phyloP scores from a whole-genome alignment of 1,284 basidiomycete species.

The Neonothopanus nambi region DNA sequence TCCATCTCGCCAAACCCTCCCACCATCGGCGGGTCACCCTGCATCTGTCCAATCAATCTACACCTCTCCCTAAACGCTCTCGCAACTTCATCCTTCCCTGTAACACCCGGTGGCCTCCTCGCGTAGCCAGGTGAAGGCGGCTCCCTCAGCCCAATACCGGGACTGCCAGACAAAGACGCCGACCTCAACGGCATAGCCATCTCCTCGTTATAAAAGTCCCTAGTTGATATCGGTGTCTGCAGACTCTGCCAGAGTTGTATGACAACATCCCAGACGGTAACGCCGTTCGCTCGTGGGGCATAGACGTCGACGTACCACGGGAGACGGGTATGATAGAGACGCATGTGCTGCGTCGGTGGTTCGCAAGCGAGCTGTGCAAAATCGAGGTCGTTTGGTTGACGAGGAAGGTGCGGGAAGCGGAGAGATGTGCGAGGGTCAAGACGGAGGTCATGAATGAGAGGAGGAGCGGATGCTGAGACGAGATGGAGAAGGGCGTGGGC shows the following conservation, averaged over 20 bases:
- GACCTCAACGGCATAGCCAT: slow-evolving; percentile 19
- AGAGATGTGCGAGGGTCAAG: slow-evolving; percentile 13
- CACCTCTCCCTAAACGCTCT: slow-evolving; percentile 3
- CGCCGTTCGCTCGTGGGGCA: slow-evolving; percentile 32
- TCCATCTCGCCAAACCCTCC: slow-evolving; percentile 18
- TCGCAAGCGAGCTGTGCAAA: slow-evolving; percentile 44
- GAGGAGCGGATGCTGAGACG: slow-evolving; percentile 27
- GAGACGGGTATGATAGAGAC: slow-evolving; percentile 48
- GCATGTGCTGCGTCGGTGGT: slow-evolving; percentile 46
- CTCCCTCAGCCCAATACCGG: neutral
- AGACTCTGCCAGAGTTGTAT: slow-evolving; percentile 30
- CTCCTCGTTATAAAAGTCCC: slow-evolving; percentile 40
- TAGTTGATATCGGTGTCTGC: slow-evolving; percentile 27
- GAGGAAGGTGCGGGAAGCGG: slow-evolving; percentile 1
- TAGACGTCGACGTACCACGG: slow-evolving; percentile 61
- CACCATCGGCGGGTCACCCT: neutral
- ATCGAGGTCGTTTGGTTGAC: slow-evolving; percentile 32
- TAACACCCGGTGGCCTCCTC: neutral
- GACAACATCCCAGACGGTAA: slow-evolving; percentile 57
- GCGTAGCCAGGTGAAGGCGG: neutral
- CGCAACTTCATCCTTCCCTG: slow-evolving; percentile 1
- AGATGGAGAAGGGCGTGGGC: slow-evolving; percentile 36
- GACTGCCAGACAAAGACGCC: neutral
- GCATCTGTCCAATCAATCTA: slow-evolving; percentile 1
- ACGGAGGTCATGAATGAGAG: slow-evolving; percentile 31